Conservation (phyloP, 2,329 filamentous ascomycete genomes). For the Penicillium palitans region DNA sequence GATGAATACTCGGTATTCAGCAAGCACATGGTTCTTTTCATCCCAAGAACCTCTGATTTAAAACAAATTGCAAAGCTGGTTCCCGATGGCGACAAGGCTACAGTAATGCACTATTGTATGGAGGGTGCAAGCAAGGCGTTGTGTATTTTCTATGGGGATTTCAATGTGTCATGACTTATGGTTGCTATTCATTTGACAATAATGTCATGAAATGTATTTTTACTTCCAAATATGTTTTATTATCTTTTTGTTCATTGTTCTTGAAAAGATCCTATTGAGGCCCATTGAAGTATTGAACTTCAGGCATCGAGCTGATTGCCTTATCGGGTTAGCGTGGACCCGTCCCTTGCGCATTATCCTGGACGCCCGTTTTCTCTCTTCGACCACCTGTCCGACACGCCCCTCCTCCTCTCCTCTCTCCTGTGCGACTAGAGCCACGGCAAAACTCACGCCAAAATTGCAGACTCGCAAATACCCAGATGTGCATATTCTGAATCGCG, state of each 20-base stretch:
- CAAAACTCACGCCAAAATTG: neutral
- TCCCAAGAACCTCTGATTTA: slow-evolving; percentile 82
- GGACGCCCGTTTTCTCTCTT: slow-evolving; percentile 8
- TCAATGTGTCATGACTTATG: slow-evolving; percentile 39
- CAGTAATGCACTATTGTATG: slow-evolving; percentile 88
- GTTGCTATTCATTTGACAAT: slow-evolving; percentile 1
- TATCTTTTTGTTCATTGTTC: neutral
- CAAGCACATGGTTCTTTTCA: slow-evolving; percentile 67
- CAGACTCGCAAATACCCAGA: slow-evolving; percentile 1
- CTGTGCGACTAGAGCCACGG: neutral
- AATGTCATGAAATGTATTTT: neutral
- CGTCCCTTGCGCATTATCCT: slow-evolving; percentile 11
- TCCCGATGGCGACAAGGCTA: slow-evolving; percentile 57
- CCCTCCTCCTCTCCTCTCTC: neutral
- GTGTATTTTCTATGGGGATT: slow-evolving; percentile 60
- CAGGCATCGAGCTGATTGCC: slow-evolving; percentile 25
- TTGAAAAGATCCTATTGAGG: neutral
- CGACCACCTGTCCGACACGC: slow-evolving; percentile 1
- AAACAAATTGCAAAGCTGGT: slow-evolving; percentile 67
- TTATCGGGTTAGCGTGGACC: slow-evolving; percentile 27
- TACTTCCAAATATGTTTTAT: neutral
- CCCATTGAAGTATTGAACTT: neutral
- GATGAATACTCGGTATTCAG: slow-evolving; percentile 57
- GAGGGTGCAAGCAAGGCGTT: slow-evolving; percentile 79
- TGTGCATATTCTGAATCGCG: slow-evolving; percentile 11